These are phyloP conservation scores for Lignosus rhinocerotis DNA, from an alignment of 1,284 basidiomycete genomes.

Conservation along the genomic window DNA sequence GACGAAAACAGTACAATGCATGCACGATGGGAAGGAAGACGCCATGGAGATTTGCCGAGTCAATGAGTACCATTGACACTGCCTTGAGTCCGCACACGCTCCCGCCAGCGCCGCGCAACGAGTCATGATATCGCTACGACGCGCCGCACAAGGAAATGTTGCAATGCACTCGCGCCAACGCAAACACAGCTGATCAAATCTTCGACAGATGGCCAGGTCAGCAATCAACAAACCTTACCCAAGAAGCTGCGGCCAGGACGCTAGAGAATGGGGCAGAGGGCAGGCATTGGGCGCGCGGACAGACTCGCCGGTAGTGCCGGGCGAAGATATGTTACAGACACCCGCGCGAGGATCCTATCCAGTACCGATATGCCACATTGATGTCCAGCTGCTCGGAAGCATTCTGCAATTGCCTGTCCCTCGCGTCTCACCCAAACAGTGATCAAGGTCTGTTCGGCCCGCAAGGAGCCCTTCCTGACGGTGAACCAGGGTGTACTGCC, in stretches of 20 bases:
- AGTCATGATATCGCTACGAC: slow-evolving; percentile 15
- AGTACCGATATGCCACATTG: background rate
- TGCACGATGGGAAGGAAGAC: slow-evolving; percentile 16
- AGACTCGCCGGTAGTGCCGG: slow-evolving; percentile 5
- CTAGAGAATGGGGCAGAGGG: background rate
- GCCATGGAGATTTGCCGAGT: slow-evolving; percentile 21
- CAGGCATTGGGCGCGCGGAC: background rate
- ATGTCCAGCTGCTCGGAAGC: slow-evolving; percentile 1
- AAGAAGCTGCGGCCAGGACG: slow-evolving; percentile 11
- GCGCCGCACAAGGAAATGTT: slow-evolving; percentile 1
- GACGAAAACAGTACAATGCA: slow-evolving; percentile 17
- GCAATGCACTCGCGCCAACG: slow-evolving; percentile 9
- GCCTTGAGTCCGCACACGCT: background rate
- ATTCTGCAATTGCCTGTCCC: background rate
- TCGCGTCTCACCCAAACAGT: background rate
- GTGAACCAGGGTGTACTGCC: slow-evolving; percentile 3
- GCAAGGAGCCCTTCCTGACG: background rate
- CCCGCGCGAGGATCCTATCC: background rate
- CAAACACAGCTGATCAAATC: slow-evolving; percentile 14
- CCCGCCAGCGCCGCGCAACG: slow-evolving; percentile 13
- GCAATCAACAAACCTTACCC: slow-evolving; percentile 17
- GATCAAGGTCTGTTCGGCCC: slow-evolving; percentile 6
- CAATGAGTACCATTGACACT: slow-evolving; percentile 15
- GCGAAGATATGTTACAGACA: slow-evolving; percentile 5
- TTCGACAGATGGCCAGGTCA: slow-evolving; percentile 19